Percentiles rank a stretch among this genome's conserved stretches.
phyloP scores from a whole-genome alignment of 169 alveolate species.

The Eimeria mitis region DNA sequence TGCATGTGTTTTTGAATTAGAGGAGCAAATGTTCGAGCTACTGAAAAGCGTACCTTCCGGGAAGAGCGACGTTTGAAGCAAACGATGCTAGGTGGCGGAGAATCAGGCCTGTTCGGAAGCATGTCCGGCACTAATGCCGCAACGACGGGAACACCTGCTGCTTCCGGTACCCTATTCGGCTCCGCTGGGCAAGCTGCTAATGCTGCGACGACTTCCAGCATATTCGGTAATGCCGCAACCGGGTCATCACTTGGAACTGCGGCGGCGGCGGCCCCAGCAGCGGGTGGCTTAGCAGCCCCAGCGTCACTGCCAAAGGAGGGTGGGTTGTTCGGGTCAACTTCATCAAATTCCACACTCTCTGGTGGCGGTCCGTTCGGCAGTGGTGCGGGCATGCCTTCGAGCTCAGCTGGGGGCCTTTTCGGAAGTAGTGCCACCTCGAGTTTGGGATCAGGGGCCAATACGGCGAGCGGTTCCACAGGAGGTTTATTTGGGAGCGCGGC shows the following conservation, averaged over 20 bases:
- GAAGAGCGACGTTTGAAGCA: neutral
- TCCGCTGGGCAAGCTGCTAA: conserved; percentile 11
- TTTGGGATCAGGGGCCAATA: conserved; percentile 24
- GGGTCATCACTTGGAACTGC: conserved; percentile 40
- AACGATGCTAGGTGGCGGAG: conserved; percentile 63
- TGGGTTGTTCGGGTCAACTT: conserved; percentile 20
- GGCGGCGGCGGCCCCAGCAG: neutral
- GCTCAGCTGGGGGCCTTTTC: conserved; percentile 9
- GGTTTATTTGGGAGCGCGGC: conserved; percentile 42
- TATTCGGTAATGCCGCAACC: neutral
- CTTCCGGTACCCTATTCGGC: conserved; percentile 55
- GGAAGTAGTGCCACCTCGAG: neutral
- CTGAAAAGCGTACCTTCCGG: neutral
- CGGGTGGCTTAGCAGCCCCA: neutral
- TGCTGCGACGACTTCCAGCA: conserved; percentile 22
- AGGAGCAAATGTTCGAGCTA: neutral
- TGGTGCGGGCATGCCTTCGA: conserved; percentile 25
- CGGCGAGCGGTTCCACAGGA: neutral
- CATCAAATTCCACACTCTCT: conserved; percentile 8
- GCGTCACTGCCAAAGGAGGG: conserved; percentile 33
- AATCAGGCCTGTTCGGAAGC: conserved; percentile 57
- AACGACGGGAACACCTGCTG: conserved; percentile 1
- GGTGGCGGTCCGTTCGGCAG: conserved; percentile 31
- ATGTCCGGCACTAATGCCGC: conserved; percentile 30
- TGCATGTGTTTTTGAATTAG: neutral